Base-by-base conservation (phyloP, 129 eudicot species). In the Centrapalus pauciflorus region DNA sequence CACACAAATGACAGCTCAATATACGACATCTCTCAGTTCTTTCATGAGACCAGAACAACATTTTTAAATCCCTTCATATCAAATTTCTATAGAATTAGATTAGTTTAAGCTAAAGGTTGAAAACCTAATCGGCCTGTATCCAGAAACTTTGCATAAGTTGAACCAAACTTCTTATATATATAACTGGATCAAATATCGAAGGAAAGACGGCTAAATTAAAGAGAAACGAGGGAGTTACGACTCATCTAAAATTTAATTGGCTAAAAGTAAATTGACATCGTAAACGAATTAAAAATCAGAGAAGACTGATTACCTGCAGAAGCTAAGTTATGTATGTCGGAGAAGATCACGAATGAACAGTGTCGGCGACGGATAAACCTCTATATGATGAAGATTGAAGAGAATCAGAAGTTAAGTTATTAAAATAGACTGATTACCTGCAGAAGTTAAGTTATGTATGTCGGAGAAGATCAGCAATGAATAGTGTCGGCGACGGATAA, bases 291-390 rank as follows among this genome's bases (percentile, higher is more conserved):
- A 60, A 32, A 59, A 50, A 21, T 67, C 0, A 67, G 33, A 2
- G 30, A 69, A 40, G 45, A 57, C 19, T 59, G 9, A 30, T 59
- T 59, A 71, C 76, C 76, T 19, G 46, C 45, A 30, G 38, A 59
- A 71, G 69, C 45, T 46, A 19, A 59, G 23, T 58, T 49, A 23
- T 30, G 76, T 55, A 46, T 35, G 33, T 26, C 35, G 64, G 35
- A 17, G 73, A 68, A 23, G 55, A 54, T 68, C 20, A 17, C 38
- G 54, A 23, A 12, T n/a, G 30, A 66, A 28, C 59, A 19, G 32
- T 19, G 61, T 21, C 30, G 61, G 71, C 11, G 68, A 59, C 16
- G 59, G 51, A 29, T 29, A 29, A 30, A 70, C 11, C 20, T 67
- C 23, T 9, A 9, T 46, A 33, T 33, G 49, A 11, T 29, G 7